phyloP scores from a whole-genome alignment of 2,329 filamentous ascomycete genomes.

The Fusarium sp. region DNA sequence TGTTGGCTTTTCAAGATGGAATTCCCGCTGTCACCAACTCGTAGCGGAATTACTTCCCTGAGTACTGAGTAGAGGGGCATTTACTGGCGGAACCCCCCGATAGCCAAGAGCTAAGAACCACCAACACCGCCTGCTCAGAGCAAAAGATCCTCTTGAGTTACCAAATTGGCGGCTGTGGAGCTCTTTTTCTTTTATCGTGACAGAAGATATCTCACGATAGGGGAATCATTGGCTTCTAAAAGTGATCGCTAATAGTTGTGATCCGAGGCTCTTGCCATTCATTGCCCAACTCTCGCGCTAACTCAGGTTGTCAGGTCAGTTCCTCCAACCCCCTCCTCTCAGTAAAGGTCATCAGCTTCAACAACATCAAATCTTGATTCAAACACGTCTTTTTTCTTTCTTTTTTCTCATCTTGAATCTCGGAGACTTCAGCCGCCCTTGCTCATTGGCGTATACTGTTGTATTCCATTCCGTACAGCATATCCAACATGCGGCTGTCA shows the following conservation, averaged over 20 bases:
- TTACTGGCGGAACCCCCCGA: constrained; percentile 40
- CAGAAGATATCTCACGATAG: constrained; percentile 16
- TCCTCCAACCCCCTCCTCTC: constrained; percentile 19
- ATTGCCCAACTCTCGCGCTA: constrained; percentile 4
- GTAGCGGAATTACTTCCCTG: constrained; percentile 21
- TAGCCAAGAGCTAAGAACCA: constrained; percentile 17
- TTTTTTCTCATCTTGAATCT: background rate
- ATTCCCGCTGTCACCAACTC: background rate
- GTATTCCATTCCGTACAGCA: background rate
- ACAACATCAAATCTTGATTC: background rate
- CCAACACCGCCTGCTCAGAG: constrained; percentile 9
- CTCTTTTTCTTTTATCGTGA: constrained; percentile 14
- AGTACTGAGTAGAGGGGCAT: background rate
- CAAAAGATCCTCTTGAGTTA: constrained; percentile 12
- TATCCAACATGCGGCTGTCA: constrained; percentile 31
- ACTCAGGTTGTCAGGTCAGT: constrained; percentile 9
- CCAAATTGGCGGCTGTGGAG: constrained; percentile 12
- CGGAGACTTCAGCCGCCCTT: background rate
- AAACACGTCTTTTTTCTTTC: constrained; percentile 1
- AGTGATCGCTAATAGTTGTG: background rate
- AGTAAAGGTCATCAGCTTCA: constrained; percentile 13
- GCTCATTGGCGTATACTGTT: background rate
- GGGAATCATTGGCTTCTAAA: background rate
- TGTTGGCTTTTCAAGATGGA: background rate
- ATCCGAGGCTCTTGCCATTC: constrained; percentile 18